Evolutionary conservation across 139 green algal genomes (phyloP), one percentile per base, ranked within the genome.

Genomic region (Auxenochlorella protothecoides): DNA sequence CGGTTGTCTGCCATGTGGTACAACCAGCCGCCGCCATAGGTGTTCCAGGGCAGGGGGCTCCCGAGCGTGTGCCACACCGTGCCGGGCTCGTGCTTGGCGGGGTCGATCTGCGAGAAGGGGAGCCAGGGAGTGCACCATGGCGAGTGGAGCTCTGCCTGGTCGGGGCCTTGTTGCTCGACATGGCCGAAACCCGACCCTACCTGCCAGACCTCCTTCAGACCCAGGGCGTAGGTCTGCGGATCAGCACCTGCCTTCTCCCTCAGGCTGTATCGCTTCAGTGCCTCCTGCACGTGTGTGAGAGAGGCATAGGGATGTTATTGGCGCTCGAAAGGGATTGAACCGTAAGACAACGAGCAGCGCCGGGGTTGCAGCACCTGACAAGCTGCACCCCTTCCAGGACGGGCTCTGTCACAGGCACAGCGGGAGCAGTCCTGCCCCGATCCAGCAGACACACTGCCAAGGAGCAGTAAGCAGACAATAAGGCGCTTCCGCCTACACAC

Each of bases 151-250:
- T 64, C 4, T 14, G 27, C 44, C 11, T 54, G 15, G 6, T 71
- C 61, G 27, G 27, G 27, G 27, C 27, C 27, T 44, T 44, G 27
- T 44, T 44, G 27, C 27, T 44, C 27, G 27, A 44, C 27, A 51
- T 0, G 3, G 53, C 52, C 52, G 12, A 11, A 53, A 61, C 12
- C 66, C 53, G 12, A 27, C 44, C 60, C 63, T n/a, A 92, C 83
- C 75, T 86, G 69, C 87, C 91, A 91, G 66, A 97, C 92, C 82
- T 98, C 93, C 80, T 98, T 98, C 9, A 98, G 76, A 4, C 93
- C 93, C 54, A 98, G 84, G 0, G 79, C 92, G 75, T 97, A 97
- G 8, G 89, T 95, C 74, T 94, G 89, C 5, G 81, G 85, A 56
- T 89, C 78, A 2, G 83, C 83, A 4, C 84, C 80, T 0, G 72